phyloP scores from a whole-genome alignment of 163 green algal genomes.

The Picocystis sp. region DNA sequence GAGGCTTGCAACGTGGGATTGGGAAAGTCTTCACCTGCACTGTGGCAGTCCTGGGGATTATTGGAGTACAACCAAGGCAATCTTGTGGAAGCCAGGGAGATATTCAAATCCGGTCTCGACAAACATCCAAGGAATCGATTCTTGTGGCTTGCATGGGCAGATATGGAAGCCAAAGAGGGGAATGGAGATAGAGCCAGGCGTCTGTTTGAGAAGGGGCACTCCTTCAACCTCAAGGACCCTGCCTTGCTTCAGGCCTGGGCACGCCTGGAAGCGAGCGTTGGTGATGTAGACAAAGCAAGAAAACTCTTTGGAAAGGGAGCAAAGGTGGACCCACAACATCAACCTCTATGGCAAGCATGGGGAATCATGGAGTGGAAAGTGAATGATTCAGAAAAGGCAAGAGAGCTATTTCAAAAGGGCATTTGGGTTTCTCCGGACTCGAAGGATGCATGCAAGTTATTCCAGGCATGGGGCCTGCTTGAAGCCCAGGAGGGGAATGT shows the following conservation, averaged over 20 bases:
- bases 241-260: slow-evolving; percentile 52
- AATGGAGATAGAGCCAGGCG: slow-evolving; percentile 37
- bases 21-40: slow-evolving; percentile 35
- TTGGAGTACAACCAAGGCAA: slow-evolving; percentile 60
- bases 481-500: slow-evolving; percentile 53
- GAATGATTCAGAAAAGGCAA: slow-evolving; percentile 35
- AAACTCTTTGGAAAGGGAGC: slow-evolving; percentile 14
- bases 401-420: slow-evolving; percentile 38
- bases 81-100: slow-evolving; percentile 19
- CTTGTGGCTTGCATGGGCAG: slow-evolving; percentile 61
- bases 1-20: slow-evolving; percentile 18
- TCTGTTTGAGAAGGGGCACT: slow-evolving; percentile 52
- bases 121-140: slow-evolving; percentile 35
- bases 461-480: slow-evolving; percentile 73
- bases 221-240: slow-evolving; percentile 62
- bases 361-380: slow-evolving; percentile 50
- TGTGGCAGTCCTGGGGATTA: slow-evolving; percentile 77
- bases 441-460: not conserved
- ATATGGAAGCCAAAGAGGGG: slow-evolving; percentile 60
- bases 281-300: slow-evolving; percentile 10
- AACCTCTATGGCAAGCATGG: slow-evolving; percentile 54
- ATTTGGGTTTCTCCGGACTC: not conserved
- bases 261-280: not conserved
- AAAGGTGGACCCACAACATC: slow-evolving; percentile 13
- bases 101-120: slow-evolving; percentile 17